phyloP scores from a whole-genome alignment of 225 moss, liverwort and hornwort species.

The Bryoerythrophyllum caledonicum region DNA sequence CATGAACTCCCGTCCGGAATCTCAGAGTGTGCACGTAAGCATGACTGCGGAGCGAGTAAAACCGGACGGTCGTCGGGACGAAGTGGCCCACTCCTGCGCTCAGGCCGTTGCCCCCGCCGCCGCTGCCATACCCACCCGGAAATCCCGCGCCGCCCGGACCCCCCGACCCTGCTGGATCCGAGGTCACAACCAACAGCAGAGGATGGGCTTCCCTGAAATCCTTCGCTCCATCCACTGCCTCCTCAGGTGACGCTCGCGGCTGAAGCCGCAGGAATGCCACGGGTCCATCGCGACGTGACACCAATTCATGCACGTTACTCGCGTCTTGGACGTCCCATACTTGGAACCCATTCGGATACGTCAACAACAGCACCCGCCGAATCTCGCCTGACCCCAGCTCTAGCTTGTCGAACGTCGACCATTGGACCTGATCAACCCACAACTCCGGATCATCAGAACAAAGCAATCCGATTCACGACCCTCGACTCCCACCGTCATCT shows the following conservation, averaged over 20 bases:
- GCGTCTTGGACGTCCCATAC: conserved; percentile 88
- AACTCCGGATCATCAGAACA: too few species aligned
- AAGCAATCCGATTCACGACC: too few species aligned
- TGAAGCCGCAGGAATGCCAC: conserved; percentile 75
- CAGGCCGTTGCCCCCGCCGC: conserved; percentile 49
- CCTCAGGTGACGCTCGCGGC: conserved; percentile 58
- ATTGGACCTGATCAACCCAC: conserved; percentile 54
- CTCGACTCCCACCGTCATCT: too few species aligned
- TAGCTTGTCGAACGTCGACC: conserved; percentile 82
- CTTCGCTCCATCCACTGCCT: conserved; percentile 47
- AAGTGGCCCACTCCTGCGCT: conserved; percentile 41
- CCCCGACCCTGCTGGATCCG: conserved; percentile 53
- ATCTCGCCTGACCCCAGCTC: conserved; percentile 68
- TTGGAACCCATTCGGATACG: conserved; percentile 81
- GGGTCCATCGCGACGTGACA: conserved; percentile 78
- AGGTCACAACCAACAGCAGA: conserved; percentile 68
- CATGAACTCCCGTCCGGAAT: conserved; percentile 72
- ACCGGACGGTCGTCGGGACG: conserved; percentile 71
- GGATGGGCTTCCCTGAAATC: conserved; percentile 52
- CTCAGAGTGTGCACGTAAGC: conserved; percentile 75
- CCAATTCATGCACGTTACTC: conserved; percentile 72
- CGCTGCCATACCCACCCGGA: conserved; percentile 53
- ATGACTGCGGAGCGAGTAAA: conserved; percentile 72
- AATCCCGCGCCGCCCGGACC: conserved; percentile 63
- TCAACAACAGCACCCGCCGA: conserved; percentile 67